A percentile compares a stretch with the other conserved stretches of the same genome.
Evolutionary conservation across 495 filamentous ascomycete genomes (phyloP).

Genomic region (Aspergillus baeticus): DNA sequence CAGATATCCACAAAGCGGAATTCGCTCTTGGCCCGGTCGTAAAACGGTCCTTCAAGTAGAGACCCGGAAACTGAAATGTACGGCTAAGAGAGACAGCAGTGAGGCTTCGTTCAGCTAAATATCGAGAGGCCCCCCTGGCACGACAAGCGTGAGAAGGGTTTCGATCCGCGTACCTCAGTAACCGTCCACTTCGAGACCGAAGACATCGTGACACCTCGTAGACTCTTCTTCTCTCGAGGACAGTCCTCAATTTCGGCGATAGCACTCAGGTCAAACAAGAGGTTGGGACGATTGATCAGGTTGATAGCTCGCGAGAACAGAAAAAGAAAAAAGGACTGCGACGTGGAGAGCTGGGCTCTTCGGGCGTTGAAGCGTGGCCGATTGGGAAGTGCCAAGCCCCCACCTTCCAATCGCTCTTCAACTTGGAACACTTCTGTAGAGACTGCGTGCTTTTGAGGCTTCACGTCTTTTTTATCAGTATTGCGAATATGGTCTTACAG

Average conservation of each 20-base stretch:
- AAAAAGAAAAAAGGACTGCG: neutral
- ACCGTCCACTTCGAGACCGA: conserved; percentile 44
- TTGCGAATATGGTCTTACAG: neutral
- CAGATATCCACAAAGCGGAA: conserved; percentile 92
- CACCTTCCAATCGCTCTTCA: neutral
- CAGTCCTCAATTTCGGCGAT: neutral
- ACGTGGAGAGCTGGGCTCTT: neutral
- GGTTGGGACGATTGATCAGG: neutral
- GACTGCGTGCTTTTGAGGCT: too few relatives aligned
- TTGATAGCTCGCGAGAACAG: neutral
- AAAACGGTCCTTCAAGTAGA: conserved; percentile 82
- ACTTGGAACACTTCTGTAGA: too few relatives aligned
- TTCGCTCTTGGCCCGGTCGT: conserved; percentile 63
- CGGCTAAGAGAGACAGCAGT: conserved; percentile 48
- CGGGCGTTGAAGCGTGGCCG: conserved; percentile 2
- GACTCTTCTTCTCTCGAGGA: neutral
- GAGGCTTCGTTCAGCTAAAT: neutral
- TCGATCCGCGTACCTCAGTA: conserved; percentile 33
- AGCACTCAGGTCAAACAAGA: neutral
- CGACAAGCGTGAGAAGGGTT: neutral
- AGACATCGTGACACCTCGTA: conserved; percentile 22
- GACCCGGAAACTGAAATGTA: conserved; percentile 71
- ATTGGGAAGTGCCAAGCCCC: conserved; percentile 10
- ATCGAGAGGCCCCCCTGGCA: neutral
- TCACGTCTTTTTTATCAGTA: too few relatives aligned